These are phyloP conservation scores for Tephrocybe sp. DNA, from an alignment of 768 basidiomycete species.

Conservation along the genomic window DNA sequence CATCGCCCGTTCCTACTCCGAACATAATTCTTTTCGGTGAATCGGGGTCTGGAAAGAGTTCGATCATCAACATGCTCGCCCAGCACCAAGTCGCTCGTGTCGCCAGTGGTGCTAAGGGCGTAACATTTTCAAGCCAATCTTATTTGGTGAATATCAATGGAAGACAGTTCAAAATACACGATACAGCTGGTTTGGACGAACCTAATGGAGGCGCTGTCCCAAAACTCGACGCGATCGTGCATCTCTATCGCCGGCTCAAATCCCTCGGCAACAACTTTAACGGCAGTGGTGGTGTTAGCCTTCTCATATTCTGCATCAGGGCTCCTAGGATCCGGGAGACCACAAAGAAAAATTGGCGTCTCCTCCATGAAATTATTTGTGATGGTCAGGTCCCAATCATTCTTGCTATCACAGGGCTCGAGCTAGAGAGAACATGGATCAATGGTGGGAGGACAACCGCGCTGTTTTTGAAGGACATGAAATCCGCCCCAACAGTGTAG, in stretches of 20 bases:
- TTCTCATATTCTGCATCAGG: not conserved
- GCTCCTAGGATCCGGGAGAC: not conserved
- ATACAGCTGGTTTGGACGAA: constrained; percentile 39
- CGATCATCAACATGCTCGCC: constrained; percentile 39
- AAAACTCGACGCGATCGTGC: constrained; percentile 18
- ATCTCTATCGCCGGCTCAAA: constrained; percentile 28
- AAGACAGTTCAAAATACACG: constrained; percentile 26
- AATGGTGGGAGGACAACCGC: constrained; percentile 33
- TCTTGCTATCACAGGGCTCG: constrained; percentile 36
- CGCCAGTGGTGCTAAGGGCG: constrained; percentile 30
- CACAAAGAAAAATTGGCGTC: constrained; percentile 30
- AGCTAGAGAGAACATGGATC: constrained; percentile 22
- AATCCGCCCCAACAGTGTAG: constrained; percentile 30
- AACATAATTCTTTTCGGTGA: constrained; percentile 41
- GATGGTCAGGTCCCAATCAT: constrained; percentile 33
- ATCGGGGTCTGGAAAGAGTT: constrained; percentile 37
- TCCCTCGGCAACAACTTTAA: constrained; percentile 15
- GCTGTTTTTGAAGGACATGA: constrained; percentile 24
- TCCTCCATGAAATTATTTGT: constrained; percentile 36
- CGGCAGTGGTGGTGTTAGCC: constrained; percentile 26
- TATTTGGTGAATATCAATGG: constrained; percentile 24
- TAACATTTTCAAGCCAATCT: constrained; percentile 29
- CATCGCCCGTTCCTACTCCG: not conserved
- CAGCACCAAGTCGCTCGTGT: constrained; percentile 22
- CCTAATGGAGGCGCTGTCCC: constrained; percentile 20